Conservation (phyloP, 306 rosid genomes). For the Nissolia schottii region DNA sequence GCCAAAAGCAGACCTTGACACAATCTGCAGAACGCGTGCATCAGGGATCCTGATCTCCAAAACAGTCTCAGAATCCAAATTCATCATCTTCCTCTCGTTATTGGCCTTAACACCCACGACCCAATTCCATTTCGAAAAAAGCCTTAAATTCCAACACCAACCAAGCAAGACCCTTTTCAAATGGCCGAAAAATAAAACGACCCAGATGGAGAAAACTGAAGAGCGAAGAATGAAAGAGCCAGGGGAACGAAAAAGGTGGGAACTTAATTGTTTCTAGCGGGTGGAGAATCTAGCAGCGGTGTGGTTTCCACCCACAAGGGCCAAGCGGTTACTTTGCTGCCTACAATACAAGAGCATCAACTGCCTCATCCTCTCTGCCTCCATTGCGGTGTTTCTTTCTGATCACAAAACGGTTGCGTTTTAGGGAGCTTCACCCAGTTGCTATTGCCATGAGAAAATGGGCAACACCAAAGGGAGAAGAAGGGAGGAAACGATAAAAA, state of each 20-base stretch:
- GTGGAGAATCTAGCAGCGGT: slow-evolving; percentile 66
- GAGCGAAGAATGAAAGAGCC: background rate
- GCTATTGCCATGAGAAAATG: slow-evolving; percentile 13
- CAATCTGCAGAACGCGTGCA: slow-evolving; percentile 40
- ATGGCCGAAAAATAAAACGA: slow-evolving; percentile 1
- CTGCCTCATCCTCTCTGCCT: slow-evolving; percentile 47
- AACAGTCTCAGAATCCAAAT: slow-evolving; percentile 26
- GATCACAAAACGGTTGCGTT: background rate
- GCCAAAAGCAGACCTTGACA: slow-evolving; percentile 57
- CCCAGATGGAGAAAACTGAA: slow-evolving; percentile 24
- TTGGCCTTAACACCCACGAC: no score
- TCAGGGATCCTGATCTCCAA: slow-evolving; percentile 48
- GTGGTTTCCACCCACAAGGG: slow-evolving; percentile 83
- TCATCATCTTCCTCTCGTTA: no score
- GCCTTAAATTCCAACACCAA: background rate
- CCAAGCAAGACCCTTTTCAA: background rate
- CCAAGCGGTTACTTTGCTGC: slow-evolving; percentile 38
- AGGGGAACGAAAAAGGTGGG: background rate
- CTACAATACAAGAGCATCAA: slow-evolving; percentile 45
- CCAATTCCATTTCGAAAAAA: background rate
- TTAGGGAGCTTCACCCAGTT: slow-evolving; percentile 19
- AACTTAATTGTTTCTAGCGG: slow-evolving; percentile 53
- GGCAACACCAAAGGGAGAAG: slow-evolving; percentile 11
- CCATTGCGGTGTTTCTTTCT: slow-evolving; percentile 31
- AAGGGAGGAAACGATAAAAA: no score